phyloP scores from a whole-genome alignment of 805 yeast species.

The Wickerhamomyces strasburgensis region DNA sequence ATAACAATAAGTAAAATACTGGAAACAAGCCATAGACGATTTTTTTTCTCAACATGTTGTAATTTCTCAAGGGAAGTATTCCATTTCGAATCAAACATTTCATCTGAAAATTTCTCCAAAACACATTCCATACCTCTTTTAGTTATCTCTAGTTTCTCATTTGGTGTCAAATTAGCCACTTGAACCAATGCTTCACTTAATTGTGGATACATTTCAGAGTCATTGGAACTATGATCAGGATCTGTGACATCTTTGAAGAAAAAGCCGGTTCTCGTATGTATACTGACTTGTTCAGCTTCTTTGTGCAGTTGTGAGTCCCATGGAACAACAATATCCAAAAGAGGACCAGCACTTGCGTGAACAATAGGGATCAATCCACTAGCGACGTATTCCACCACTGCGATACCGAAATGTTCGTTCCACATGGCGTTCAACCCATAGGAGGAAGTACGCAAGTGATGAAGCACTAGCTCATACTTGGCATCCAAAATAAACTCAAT shows the following conservation, averaged over 20 bases:
- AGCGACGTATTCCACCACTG: constrained; percentile 88
- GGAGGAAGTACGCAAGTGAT: constrained; percentile 48
- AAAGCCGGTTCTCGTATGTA: constrained; percentile 61
- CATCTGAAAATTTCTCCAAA: constrained; percentile 55
- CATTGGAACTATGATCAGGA: constrained; percentile 51
- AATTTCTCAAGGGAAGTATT: constrained; percentile 18
- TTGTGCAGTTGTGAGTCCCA: constrained; percentile 32
- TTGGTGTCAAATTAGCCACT: constrained; percentile 35
- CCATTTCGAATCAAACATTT: constrained; percentile 55
- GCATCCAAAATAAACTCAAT: constrained; percentile 67
- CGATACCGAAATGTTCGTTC: constrained; percentile 99
- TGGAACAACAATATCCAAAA: constrained; percentile 73
- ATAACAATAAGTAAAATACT: no score
- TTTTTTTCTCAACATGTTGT: background rate
- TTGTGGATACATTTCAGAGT: constrained; percentile 34
- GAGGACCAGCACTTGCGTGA: constrained; percentile 96
- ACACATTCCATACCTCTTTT: constrained; percentile 41
- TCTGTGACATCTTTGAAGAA: constrained; percentile 69
- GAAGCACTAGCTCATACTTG: constrained; percentile 56
- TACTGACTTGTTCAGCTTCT: constrained; percentile 26
- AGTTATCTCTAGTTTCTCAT: constrained; percentile 38
- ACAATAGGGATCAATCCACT: constrained; percentile 84
- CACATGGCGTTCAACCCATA: constrained; percentile 96
- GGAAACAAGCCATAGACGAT: no score
- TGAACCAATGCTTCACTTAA: constrained; percentile 45